Conservation (phyloP, 257 asterid species). For the Linderniella brevidens region DNA sequence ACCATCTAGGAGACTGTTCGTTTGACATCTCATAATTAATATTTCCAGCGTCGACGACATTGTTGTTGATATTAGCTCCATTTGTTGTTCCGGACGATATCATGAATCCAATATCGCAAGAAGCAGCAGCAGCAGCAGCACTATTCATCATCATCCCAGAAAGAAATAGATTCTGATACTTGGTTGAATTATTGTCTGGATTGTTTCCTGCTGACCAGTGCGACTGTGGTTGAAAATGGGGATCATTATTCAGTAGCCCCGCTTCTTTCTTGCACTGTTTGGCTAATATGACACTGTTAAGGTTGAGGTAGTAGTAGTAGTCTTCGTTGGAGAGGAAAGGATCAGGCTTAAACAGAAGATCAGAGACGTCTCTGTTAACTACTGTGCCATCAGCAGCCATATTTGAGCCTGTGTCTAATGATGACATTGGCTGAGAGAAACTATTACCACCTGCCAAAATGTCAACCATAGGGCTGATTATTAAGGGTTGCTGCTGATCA, state of each 20-base stretch:
- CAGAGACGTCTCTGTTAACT: neutral
- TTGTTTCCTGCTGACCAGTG: slow-evolving; percentile 9
- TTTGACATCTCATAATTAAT: slow-evolving; percentile 29
- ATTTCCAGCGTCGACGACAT: slow-evolving; percentile 12
- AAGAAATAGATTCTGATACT: slow-evolving; percentile 16
- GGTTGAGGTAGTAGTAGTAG: slow-evolving; percentile 17
- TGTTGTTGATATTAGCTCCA: slow-evolving; percentile 6
- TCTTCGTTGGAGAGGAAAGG: slow-evolving; percentile 13
- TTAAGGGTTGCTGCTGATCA: slow-evolving; percentile 25
- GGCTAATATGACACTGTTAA: slow-evolving; percentile 19
- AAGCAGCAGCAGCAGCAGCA: too few species aligned
- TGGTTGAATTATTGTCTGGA: slow-evolving; percentile 6
- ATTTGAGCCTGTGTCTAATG: slow-evolving; percentile 5
- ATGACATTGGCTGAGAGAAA: slow-evolving; percentile 3
- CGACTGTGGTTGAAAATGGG: slow-evolving; percentile 16
- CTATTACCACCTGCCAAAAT: neutral
- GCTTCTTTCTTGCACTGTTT: slow-evolving; percentile 27
- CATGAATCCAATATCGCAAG: too few species aligned
- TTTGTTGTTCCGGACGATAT: slow-evolving; percentile 13
- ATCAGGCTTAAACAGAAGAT: slow-evolving; percentile 6
- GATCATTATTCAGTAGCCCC: neutral
- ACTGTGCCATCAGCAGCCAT: neutral
- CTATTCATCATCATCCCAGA: slow-evolving; percentile 11
- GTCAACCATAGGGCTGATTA: slow-evolving; percentile 18
- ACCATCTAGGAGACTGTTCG: slow-evolving; percentile 30